Conservation (phyloP, 768 basidiomycete genomes). For the Tricholoma sp. region DNA sequence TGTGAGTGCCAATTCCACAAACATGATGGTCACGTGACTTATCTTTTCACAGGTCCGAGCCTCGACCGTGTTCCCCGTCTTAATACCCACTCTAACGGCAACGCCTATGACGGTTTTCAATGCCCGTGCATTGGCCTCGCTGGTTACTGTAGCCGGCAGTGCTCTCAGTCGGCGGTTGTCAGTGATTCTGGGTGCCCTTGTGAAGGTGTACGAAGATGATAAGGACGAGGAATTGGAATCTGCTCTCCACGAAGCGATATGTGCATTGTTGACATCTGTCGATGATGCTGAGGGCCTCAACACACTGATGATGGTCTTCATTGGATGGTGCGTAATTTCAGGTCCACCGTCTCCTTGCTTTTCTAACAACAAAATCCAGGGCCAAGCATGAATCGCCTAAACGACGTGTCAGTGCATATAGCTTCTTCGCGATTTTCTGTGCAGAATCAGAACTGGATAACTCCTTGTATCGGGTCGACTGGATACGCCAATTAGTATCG, state of each 20-base stretch:
- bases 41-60: slow-evolving; percentile 71
- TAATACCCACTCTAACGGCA: slow-evolving; percentile 89
- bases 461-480: slow-evolving; percentile 85
- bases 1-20: slow-evolving; percentile 38
- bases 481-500: slow-evolving; percentile 86
- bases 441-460: slow-evolving; percentile 78
- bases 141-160: slow-evolving; percentile 91
- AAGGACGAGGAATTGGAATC: slow-evolving; percentile 61
- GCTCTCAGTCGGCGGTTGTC: slow-evolving; percentile 83
- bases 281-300: slow-evolving; percentile 86
- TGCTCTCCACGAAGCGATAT: slow-evolving; percentile 73
- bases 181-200: slow-evolving; percentile 72
- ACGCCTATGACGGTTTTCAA: slow-evolving; percentile 95
- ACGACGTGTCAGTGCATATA: slow-evolving; percentile 75
- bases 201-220: slow-evolving; percentile 70
- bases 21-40: background rate
- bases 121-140: slow-evolving; percentile 80
- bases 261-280: slow-evolving; percentile 73
- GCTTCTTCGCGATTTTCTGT: slow-evolving; percentile 78
- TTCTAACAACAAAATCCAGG: slow-evolving; percentile 38
- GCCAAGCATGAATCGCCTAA: slow-evolving; percentile 67
- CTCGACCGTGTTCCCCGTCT: slow-evolving; percentile 91
- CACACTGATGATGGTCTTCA: slow-evolving; percentile 79
- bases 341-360: background rate
- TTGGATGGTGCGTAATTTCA: slow-evolving; percentile 67